Base-by-base conservation (phyloP, 2,329 filamentous ascomycete genomes). In the Thelonectria blattea region DNA sequence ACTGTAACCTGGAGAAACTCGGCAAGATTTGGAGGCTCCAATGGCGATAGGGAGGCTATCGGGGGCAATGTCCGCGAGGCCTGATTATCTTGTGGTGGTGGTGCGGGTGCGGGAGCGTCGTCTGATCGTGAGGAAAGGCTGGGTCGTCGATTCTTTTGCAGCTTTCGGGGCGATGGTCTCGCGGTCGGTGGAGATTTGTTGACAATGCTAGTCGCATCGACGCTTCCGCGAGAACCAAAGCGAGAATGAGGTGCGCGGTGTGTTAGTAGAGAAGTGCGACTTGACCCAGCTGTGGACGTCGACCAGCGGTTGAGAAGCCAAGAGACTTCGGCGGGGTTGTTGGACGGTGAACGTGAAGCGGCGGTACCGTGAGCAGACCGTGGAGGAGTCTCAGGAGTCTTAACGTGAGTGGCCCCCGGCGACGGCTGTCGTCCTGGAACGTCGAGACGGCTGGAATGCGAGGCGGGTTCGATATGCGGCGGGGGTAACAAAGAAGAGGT, bases 281-380 rank as follows among this genome's bases (percentile, higher is more conserved):
- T 85, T 43, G 83, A 85, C 9, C 75, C 71, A 52, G 82, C 83
- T 18, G 83, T 83, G 14, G 83, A 85, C 18, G 77, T 74, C 43
- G 83, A 84, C 82, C 82, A 84, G 68, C 82, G 79, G 68, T 85
- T 81, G 61, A 82, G 75, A 63, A 80, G 80, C 70, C 79, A 80
- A 42, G 81, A 76, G 46, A 76, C 74, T 58, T 83, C 80, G 69
- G 75, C 59, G 46, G 65, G 57, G 63, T 69, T 79, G 63, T 75
- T 62, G 62, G 72, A 74, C 55, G 71, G 72, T 20, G 72, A 68
- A 60, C 43, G 49, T 70, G 67, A 60, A 52, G 58, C 49, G 37
- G 55, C 17, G 54, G 56, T 39, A 56, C 46, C 18, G 56, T 59
- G 45, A 45, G 55, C 41, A 55, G 62, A 27, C 48, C 55, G 63